Evolutionary conservation across 2,329 filamentous ascomycete species (phyloP), one percentile per base, ranked within the genome.

Genomic region (Furcasterigmium sp.): DNA sequence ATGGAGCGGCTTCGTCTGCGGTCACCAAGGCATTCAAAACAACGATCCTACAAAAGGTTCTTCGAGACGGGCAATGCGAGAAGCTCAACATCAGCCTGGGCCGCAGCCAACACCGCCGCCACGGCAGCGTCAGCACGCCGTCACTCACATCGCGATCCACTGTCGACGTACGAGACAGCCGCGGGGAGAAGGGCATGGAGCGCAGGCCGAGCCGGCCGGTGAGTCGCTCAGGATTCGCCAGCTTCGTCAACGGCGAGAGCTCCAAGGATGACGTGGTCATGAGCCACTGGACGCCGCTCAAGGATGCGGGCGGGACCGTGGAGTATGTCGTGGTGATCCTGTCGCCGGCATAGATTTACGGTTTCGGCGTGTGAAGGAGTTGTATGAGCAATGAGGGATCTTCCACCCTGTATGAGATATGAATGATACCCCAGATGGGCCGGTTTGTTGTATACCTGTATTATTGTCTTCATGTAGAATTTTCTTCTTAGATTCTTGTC

Each of bases 11-110:
- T n/a, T 64, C 69, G 8, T 63, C 65, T 1, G 64, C 61, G 3
- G 55, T 74, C 6, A 65, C 64, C 3, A 69, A 67, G 39, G 59
- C 64, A 0, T 73, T 76, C 58, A 69, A 67, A 49, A 53, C 56
- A 1, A 61, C 59, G 1, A 69, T 80, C 3, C 61, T 63, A 18
- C 63, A 69, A n/a, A 53, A 56, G 7, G 50, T 70, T 2, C 43
- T 63, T 1, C 49, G 53, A 3, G 62, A 65, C 32, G 64, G 67
- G 39, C 60, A 55, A 38, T 62, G 67, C 18, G 58, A 61, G 25
- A 56, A 55, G 9, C 47, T 63, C 6, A 56, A 62, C 11, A 50
- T 62, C 3, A 50, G 45, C 37, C 37, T 50, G 5, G 38, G 45
- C 14, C 39, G 35, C 9, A 15, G 48, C 34, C 41, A 39, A 29